Evolutionary conservation across 1,284 basidiomycete species (phyloP), one percentile per base, ranked within the genome.

Genomic region (Austropuccinia psidii): DNA sequence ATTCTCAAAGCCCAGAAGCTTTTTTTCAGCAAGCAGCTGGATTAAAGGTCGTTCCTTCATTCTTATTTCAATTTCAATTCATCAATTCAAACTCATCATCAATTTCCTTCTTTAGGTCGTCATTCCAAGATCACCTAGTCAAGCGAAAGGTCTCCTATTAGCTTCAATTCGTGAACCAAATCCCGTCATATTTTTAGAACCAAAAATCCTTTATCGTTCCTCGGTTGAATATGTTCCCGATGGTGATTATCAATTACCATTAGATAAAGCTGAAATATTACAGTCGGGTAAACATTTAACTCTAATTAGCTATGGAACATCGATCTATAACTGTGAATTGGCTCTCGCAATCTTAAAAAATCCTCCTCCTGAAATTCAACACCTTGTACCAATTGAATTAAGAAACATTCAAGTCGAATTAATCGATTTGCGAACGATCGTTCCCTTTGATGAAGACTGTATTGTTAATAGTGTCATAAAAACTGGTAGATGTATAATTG

Each of bases 111-210:
- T 19, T 41, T 61, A 91, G 90, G 82, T 93, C 64, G 91, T 96
- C 11, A 90, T 97, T 47, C 93, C 93, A 2, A 87, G 93, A 19
- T 92, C 90, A 2, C 94, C 93, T 0, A 88, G 94, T 45, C 94
- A 97, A 83, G 93, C 93, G 24, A 97, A 97, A 81, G 93, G 93
- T 0, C 83, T 97, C 1, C 83, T 97, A 7, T 84, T 95, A 5
- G 86, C 87, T 4, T 87, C 91, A 0, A 91, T 97, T 73, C 86
- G 91, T 54, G 93, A 96, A 79, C 90, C 91, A 0, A 94, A 95
- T 78, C 94, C 94, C 0, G 90, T 93, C 6, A 86, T 97, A 61
- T 93, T 97, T 81, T 89, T 97, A 85, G 93, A 97, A 81, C 93
- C 93, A 11, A 97, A 97, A 78, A 85, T 93, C 73, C 83, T 94